Conservation (phyloP, 129 eudicot species). For the Flaveria linearis region DNA sequence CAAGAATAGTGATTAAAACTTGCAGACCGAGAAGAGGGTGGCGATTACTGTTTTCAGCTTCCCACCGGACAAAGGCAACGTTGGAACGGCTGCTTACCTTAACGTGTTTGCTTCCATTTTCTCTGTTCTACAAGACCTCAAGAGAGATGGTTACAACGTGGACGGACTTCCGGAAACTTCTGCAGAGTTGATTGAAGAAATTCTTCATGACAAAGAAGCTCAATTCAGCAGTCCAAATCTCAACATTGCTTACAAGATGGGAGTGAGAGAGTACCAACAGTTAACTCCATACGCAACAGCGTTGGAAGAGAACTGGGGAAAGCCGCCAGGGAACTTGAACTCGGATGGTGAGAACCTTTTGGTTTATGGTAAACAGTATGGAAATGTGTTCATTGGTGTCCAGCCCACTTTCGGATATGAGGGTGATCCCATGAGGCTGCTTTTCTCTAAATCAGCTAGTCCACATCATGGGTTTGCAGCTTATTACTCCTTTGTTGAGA, state of each 20-base stretch:
- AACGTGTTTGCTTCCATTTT: conserved; percentile 91
- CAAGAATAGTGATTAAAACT: neutral
- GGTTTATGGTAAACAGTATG: conserved; percentile 90
- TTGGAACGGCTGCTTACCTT: conserved; percentile 97
- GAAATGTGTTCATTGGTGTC: conserved; percentile 95
- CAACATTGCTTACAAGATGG: conserved; percentile 88
- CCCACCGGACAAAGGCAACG: conserved; percentile 99
- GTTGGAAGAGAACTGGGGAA: conserved; percentile 98
- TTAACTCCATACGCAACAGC: conserved; percentile 78
- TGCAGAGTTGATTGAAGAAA: conserved; percentile 85
- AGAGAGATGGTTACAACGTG: conserved; percentile 75
- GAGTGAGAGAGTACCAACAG: conserved; percentile 81
- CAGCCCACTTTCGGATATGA: conserved; percentile 99
- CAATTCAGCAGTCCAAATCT: conserved; percentile 98
- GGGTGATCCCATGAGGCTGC: conserved; percentile 97
- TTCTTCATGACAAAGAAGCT: conserved; percentile 96
- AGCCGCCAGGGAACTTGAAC: conserved; percentile 96
- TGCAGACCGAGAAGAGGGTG: conserved; percentile 88
- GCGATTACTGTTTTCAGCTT: conserved; percentile 97
- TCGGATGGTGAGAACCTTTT: conserved; percentile 96
- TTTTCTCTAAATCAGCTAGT: conserved; percentile 95
- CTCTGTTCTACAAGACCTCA: conserved; percentile 80
- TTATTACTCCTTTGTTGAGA: conserved; percentile 91
- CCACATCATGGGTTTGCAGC: conserved; percentile 99
- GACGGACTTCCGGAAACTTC: conserved; percentile 87